Evolutionary conservation across 1,139 yeast genomes (phyloP), one percentile per base, ranked within the genome.

Genomic region (Taphrina populina): DNA sequence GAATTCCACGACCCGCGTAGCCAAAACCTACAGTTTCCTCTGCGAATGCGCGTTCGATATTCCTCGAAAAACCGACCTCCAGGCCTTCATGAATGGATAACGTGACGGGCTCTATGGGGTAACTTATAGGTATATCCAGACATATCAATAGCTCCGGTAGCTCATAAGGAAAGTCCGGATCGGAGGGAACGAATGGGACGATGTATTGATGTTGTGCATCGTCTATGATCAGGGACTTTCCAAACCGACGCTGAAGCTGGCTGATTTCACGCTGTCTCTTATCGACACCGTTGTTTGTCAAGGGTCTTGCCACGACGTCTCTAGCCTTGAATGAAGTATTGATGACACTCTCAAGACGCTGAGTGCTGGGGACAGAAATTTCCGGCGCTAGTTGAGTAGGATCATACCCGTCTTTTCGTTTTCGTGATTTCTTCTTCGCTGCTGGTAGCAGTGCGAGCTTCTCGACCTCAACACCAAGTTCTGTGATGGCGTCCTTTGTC

Each of bases 121-220:
- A 84, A 26, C 69, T 70, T 1, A 66, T 63, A 0, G 92, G 88
- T 3, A 84, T 71, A 47, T 74, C 70, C 46, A 84, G 67, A 54
- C 78, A 76, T 30, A 84, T 64, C 51, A 76, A 73, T 56, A 84
- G 71, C 17, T 66, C 63, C 6, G 75, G 76, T 27, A 84, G 67
- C 58, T 82, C 87, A 64, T 75, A 84, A 0, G 90, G 85, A 65
- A 84, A 84, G 37, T 83, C 86, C 0, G 90, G 90, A 65, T 83
- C 92, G 0, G 83, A 74, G 0, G 92, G 90, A 15, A 29, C 29
- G 27, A 52, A 43, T 6, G 54, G 46, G n/a, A 49, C 23, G 6
- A 8, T 10, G 24, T 30, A 49, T 2, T 32, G 24, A 30, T 7
- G n/a, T 20, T 19, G 15, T 20, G 11, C 23, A 13, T 24, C 35